A percentile compares a stretch with the other conserved stretches of the same genome.
phyloP scores from a whole-genome alignment of 2,329 filamentous ascomycete genomes.

The Penicillium brevicompactum region DNA sequence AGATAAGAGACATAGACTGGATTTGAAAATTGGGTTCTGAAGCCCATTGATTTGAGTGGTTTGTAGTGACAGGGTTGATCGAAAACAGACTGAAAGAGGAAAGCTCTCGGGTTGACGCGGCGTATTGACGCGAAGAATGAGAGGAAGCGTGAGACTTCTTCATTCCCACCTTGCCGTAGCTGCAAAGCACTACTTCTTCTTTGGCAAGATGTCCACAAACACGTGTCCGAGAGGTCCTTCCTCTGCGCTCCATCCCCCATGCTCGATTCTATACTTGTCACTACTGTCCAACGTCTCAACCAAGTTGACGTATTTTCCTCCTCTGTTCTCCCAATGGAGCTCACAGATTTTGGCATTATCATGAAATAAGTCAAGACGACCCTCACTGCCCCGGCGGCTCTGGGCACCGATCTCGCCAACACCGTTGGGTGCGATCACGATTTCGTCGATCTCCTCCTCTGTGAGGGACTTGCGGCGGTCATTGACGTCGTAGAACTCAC shows the following conservation, averaged over 20 bases:
- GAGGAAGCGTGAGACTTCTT: neutral
- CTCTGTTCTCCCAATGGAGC: constrained; percentile 36
- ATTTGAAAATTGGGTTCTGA: neutral
- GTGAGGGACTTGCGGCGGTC: constrained; percentile 26
- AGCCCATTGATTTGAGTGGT: neutral
- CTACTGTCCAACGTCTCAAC: constrained; percentile 31
- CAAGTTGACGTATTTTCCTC: constrained; percentile 23
- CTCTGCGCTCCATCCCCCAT: constrained; percentile 34
- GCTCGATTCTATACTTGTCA: constrained; percentile 30
- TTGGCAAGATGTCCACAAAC: constrained; percentile 29
- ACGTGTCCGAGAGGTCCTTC: constrained; percentile 35
- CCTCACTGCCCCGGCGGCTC: constrained; percentile 35
- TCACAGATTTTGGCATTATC: constrained; percentile 35
- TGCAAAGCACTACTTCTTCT: constrained; percentile 26
- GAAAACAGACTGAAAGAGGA: neutral
- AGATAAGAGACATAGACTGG: neutral
- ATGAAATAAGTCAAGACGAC: constrained; percentile 35
- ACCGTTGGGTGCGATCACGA: constrained; percentile 30
- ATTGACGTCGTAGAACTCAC: constrained; percentile 30
- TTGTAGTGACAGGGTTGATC: neutral
- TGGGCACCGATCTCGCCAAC: constrained; percentile 34
- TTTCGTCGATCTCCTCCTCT: constrained; percentile 34
- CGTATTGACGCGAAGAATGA: neutral
- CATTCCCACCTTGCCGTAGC: constrained; percentile 23
- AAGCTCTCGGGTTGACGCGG: neutral